Base-by-base conservation (phyloP, 805 yeast genomes). In the Grigorovia jiainica region DNA sequence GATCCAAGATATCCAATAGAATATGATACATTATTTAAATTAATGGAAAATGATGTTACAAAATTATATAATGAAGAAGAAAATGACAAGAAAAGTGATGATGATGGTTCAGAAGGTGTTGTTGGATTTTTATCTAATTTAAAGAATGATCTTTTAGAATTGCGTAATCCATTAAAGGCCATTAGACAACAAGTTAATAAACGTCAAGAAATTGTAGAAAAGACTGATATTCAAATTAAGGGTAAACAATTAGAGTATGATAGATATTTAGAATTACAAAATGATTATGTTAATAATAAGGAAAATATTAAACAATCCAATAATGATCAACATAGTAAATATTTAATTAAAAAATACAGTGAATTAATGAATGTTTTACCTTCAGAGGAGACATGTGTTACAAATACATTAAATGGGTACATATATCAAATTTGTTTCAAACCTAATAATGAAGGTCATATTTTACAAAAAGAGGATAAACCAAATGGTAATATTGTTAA, bases 401-500 rank as follows among this genome's bases (percentile, higher is more conserved):
- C 24, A 21, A 38, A 23, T 30, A 38, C n/a, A 20, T 15, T 17
- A 11, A 25, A 39, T 21, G 41, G 41, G 35, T 60, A 58, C 43
- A 15, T 34, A 4, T 60, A 60, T 43, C 47, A 48, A 29, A 45
- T 60, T 18, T 49, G 52, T 21, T 43, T 55, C 17, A 47, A 53
- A 31, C 44, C 50, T 13, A 37, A 36, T 16, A 13, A 29, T 6
- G 42, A 39, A 9, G 58, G 57, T 3, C 17, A 34, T 3, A 48
- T 60, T 20, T 36, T 44, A 19, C 64, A 60, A 44, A 44, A 19
- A 30, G 62, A 58, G 27, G 43, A 47, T 34, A 51, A 52, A 29
- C 46, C 48, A 2, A 43, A 55, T 6, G 44, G 44, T 20, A 50
- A 51, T 24, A 38, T 41, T n/a, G 59, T 60, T 2, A 34, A 34